Conservation (phyloP, 2,329 filamentous ascomycete genomes). For the Claviceps humidiphila region DNA sequence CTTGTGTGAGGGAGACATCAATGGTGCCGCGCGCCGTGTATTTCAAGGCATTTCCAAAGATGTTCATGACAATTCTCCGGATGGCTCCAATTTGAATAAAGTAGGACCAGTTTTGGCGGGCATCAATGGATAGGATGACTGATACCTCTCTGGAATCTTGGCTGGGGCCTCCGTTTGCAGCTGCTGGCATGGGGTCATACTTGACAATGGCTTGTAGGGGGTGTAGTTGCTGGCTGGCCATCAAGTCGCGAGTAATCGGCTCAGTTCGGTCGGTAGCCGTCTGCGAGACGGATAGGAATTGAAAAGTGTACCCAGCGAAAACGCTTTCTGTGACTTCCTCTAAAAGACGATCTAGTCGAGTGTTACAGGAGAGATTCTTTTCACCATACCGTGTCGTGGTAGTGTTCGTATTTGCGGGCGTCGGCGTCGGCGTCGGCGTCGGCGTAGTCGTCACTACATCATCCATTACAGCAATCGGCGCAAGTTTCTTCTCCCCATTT, state of each 20-base stretch:
- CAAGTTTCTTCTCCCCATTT: neutral
- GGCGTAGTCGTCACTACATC: neutral
- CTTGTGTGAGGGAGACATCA: constrained; percentile 15
- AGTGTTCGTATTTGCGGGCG: neutral
- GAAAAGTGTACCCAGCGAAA: constrained; percentile 30
- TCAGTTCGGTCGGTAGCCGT: constrained; percentile 5
- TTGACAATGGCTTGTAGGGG: constrained; percentile 30
- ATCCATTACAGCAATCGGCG: neutral
- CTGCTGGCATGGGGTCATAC: constrained; percentile 2
- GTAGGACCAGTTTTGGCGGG: constrained; percentile 35
- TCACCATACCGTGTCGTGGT: constrained; percentile 5
- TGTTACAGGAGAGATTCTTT: constrained; percentile 10
- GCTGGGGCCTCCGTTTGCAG: neutral
- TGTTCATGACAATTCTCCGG: constrained; percentile 46
- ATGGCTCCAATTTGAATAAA: constrained; percentile 38
- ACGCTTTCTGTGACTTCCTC: constrained; percentile 36
- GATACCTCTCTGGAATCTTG: constrained; percentile 12
- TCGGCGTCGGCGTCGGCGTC: neutral
- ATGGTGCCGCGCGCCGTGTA: constrained; percentile 32
- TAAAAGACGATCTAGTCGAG: constrained; percentile 25
- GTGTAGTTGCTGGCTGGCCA: constrained; percentile 12
- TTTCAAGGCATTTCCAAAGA: constrained; percentile 50
- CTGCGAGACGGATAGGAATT: constrained; percentile 13
- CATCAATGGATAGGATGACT: constrained; percentile 25
- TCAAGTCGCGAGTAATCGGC: constrained; percentile 4